Evolutionary conservation across 192 early-diverging fungal genomes (phyloP).

Genomic region (Chytriomyces sp.): DNA sequence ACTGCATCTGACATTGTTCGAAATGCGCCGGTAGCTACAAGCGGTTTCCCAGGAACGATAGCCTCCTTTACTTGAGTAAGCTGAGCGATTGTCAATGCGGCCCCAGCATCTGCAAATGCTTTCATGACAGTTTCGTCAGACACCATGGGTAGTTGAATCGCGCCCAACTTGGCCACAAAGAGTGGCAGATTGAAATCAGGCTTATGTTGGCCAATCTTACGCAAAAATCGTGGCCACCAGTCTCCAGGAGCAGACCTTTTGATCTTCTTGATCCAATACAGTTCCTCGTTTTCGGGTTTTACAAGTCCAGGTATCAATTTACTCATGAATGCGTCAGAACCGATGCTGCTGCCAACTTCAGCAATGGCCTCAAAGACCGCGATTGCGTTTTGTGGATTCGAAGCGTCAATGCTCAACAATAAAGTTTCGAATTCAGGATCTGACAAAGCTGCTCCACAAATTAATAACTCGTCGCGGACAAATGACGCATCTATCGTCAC

Average conservation of each 20-base stretch:
- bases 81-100: not conserved
- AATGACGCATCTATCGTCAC: not conserved
- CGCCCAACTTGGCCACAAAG: conserved; percentile 10
- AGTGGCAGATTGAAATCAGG: conserved; percentile 17
- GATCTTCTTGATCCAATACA: conserved; percentile 15
- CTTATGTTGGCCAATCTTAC: not conserved
- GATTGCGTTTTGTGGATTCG: not conserved
- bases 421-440: not conserved
- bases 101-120: not conserved
- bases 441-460: not conserved
- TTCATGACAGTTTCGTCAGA: conserved; percentile 2
- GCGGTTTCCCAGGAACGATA: conserved; percentile 21
- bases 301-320: not conserved
- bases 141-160: not conserved
- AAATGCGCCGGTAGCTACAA: conserved; percentile 15
- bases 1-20: conserved; percentile 21
- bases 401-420: not conserved
- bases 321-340: conserved; percentile 2
- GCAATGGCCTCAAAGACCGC: conserved; percentile 17
- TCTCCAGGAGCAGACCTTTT: conserved; percentile 6
- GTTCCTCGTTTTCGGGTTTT: conserved; percentile 1
- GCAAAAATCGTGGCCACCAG: conserved; percentile 23
- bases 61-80: conserved; percentile 14
- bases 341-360: not conserved
- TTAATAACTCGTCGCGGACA: not conserved